A percentile compares a stretch with the other conserved stretches of the same genome.
Evolutionary conservation across 2,329 filamentous ascomycete species (phyloP).

Genomic region (Neonectria faginata): DNA sequence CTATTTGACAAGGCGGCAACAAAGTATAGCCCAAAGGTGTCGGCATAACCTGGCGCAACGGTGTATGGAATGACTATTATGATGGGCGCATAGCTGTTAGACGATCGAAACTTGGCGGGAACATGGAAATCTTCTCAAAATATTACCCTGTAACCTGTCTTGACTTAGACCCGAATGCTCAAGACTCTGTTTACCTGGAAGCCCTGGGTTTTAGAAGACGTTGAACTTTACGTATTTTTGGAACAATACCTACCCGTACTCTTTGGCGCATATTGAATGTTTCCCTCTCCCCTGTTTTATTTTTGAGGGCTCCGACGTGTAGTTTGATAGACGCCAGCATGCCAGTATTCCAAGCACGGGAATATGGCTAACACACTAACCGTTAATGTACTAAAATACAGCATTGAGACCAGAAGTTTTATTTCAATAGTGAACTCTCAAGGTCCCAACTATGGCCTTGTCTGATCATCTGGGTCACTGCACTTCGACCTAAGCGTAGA

Average conservation of each 20-base stretch:
- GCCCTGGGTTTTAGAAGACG: not conserved
- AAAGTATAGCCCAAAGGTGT: constrained; percentile 89
- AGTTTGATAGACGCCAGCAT: no score
- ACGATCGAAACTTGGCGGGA: constrained; percentile 40
- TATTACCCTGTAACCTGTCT: constrained; percentile 15
- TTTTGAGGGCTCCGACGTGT: no score
- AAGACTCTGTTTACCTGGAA: not conserved
- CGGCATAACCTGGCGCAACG: constrained; percentile 54
- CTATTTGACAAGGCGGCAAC: constrained; percentile 86
- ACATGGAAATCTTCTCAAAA: constrained; percentile 35
- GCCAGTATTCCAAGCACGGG: no score
- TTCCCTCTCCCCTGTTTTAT: no score
- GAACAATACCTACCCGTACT: not conserved
- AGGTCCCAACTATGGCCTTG: no score
- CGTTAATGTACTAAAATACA: no score
- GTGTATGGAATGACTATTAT: constrained; percentile 46
- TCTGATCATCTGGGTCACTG: no score
- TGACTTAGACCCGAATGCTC: not conserved
- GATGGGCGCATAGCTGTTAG: constrained; percentile 47
- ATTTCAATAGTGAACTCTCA: no score
- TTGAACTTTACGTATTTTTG: not conserved
- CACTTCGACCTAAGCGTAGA: no score
- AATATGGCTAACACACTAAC: no score
- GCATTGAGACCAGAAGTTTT: no score
- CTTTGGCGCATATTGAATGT: no score